Base-by-base conservation (phyloP, 306 rosid species). In the Cicer chorassanicum region DNA sequence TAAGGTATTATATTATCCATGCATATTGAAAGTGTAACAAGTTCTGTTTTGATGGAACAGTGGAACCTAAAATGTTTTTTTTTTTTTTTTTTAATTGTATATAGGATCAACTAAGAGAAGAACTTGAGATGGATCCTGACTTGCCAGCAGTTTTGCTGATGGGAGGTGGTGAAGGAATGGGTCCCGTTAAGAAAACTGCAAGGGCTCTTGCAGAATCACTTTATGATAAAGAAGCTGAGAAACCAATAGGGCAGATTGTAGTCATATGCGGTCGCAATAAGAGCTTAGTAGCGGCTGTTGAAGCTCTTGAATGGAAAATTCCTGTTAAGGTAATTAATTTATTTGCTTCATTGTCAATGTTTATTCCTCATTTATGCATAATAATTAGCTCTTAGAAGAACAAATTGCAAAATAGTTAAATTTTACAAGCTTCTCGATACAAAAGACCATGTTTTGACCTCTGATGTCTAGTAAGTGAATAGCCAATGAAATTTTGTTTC, bases 151-250 rank as follows among this genome's bases (percentile, higher is more conserved):
- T 90, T 74, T 88, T 95, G 83, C 82, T 95, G 54, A 95, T 92
- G 99, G 99, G 98, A 7, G 99, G 99, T 7, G 99, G 98, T 18
- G 99, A 95, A 88, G 99, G 99, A 75, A 92, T 95, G 97, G 99
- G 99, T 9, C 99, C 99, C 59, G 99, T 95, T 34, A 86, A 87
- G 89, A 86, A 95, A 86, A 95, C 99, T 65, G 99, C 98, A 34
- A 88, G 72, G 82, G 99, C 99, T 64, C 84, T 95, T n/a, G 93
- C 79, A 19, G 91, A 92, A 61, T 55, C 93, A 56, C 98, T 95
- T 64, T 85, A 67, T 50, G 89, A 92, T 53, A 84, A 85, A 77
- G 89, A 82, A 72, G 57, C 57, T 38, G 90, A 83, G 61, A 90
- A 90, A 72, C 89, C 96, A 51, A 86, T 95, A 8, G 99, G 97